These are phyloP conservation scores for Termitomyces sp. DNA, from an alignment of 768 basidiomycete genomes.

Conservation along the genomic window DNA sequence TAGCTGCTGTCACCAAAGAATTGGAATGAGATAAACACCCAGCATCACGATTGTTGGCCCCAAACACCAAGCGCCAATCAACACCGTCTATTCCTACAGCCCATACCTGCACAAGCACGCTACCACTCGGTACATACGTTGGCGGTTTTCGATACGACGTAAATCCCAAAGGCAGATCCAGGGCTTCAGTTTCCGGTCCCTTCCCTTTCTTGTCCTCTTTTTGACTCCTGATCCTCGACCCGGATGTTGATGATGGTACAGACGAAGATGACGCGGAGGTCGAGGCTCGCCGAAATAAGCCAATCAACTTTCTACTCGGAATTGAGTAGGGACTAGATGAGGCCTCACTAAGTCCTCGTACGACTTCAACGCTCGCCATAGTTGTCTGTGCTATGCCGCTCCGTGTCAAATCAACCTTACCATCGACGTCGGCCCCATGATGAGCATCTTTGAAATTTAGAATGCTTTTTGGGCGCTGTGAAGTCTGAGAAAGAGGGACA, in stretches of 20 bases:
- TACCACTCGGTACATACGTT: constrained; percentile 56
- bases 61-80: constrained; percentile 60
- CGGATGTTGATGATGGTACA: constrained; percentile 9
- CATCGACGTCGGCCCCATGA: constrained; percentile 27
- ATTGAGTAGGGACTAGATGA: constrained; percentile 9
- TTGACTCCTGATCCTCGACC: constrained; percentile 6
- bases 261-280: constrained; percentile 7
- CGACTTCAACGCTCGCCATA: constrained; percentile 84
- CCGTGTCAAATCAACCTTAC: constrained; percentile 66
- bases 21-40: constrained; percentile 6
- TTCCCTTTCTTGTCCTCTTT: constrained; percentile 14
- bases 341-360: constrained; percentile 43
- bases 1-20: background rate
- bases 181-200: constrained; percentile 1
- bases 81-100: constrained; percentile 79
- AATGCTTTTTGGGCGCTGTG: constrained; percentile 13
- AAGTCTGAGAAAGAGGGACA: constrained; percentile 24
- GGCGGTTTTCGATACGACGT: constrained; percentile 73
- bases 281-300: constrained; percentile 16
- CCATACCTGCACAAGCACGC: constrained; percentile 84
- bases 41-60: constrained; percentile 13
- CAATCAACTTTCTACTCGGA: constrained; percentile 14
- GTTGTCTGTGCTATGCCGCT: constrained; percentile 80
- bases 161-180: constrained; percentile 46
- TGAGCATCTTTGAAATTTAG: constrained; percentile 4